Evolutionary conservation across 495 filamentous ascomycete species (phyloP).

Genomic region (Barbatosphaeria neglecta): DNA sequence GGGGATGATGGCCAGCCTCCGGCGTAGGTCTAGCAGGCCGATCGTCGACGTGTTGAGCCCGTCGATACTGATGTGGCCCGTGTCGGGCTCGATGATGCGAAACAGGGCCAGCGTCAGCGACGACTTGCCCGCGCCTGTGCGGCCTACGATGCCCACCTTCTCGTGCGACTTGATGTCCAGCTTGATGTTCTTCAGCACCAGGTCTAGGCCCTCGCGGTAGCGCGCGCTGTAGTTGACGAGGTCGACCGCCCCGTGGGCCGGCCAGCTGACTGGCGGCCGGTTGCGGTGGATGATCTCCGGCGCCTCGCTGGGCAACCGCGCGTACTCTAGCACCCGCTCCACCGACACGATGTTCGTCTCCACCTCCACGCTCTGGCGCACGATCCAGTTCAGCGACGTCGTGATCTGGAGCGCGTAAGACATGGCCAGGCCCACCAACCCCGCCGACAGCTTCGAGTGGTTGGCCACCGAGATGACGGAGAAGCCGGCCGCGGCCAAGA

Average conservation of each 20-base stretch:
- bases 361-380: slow-evolving; percentile 96
- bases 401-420: slow-evolving; percentile 96
- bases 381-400: slow-evolving; percentile 98
- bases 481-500: slow-evolving; percentile 74
- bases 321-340: slow-evolving; percentile 95
- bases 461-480: slow-evolving; percentile 69
- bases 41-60: slow-evolving; percentile 79
- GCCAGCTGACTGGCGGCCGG: slow-evolving; percentile 84
- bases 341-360: slow-evolving; percentile 99
- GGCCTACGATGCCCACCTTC: slow-evolving; percentile 95
- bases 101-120: slow-evolving; percentile 90
- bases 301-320: slow-evolving; percentile 84
- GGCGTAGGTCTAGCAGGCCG: slow-evolving; percentile 77
- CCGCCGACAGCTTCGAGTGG: slow-evolving; percentile 55
- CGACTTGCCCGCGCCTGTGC: slow-evolving; percentile 93
- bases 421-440: slow-evolving; percentile 88
- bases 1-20: slow-evolving; percentile 92
- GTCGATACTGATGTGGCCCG: slow-evolving; percentile 81
- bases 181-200: slow-evolving; percentile 86
- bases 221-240: slow-evolving; percentile 91
- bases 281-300: slow-evolving; percentile 85
- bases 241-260: slow-evolving; percentile 75
- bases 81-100: slow-evolving; percentile 80
- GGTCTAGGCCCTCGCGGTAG: slow-evolving; percentile 77
- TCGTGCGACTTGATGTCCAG: slow-evolving; percentile 88